Conservation (phyloP, 768 basidiomycete genomes). For the Leucosporidium yakuticum region DNA sequence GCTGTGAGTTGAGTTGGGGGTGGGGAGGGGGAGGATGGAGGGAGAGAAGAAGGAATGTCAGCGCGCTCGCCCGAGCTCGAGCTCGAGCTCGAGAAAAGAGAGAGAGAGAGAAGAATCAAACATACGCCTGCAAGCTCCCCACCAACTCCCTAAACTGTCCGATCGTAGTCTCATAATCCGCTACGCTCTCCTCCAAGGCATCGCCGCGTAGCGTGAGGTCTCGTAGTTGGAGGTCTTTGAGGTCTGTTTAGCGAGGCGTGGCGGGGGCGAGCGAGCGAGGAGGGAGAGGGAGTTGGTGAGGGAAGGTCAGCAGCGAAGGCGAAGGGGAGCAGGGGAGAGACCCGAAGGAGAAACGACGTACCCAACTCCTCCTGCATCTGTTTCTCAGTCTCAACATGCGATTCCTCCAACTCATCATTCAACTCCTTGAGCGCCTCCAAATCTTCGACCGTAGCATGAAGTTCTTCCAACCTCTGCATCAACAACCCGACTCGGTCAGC, state of each 20-base stretch:
- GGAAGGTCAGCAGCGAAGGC: conserved; percentile 25
- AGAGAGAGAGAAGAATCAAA: conserved; percentile 26
- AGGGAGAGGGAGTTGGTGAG: neutral
- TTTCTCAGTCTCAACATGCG: conserved; percentile 88
- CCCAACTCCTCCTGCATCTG: conserved; percentile 82
- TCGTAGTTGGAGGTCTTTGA: conserved; percentile 62
- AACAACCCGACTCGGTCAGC: neutral
- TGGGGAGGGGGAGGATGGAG: neutral
- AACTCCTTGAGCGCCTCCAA: conserved; percentile 92
- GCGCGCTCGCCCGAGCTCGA: neutral
- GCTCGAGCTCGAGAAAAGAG: neutral
- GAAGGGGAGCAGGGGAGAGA: neutral
- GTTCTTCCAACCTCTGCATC: conserved; percentile 88
- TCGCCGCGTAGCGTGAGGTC: conserved; percentile 63
- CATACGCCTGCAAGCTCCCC: conserved; percentile 67
- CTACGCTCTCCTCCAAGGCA: conserved; percentile 66
- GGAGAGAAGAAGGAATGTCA: neutral
- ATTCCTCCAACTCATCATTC: conserved; percentile 94
- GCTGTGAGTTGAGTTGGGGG: conserved; percentile 46
- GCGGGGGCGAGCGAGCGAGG: neutral
- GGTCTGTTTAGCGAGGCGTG: conserved; percentile 23
- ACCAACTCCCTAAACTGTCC: conserved; percentile 89
- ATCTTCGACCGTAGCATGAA: conserved; percentile 92
- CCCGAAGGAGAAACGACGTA: conserved; percentile 42
- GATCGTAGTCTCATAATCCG: conserved; percentile 83